These are phyloP conservation scores for Talaromyces thailandensis DNA, from an alignment of 495 filamentous ascomycete species.

Conservation along the genomic window DNA sequence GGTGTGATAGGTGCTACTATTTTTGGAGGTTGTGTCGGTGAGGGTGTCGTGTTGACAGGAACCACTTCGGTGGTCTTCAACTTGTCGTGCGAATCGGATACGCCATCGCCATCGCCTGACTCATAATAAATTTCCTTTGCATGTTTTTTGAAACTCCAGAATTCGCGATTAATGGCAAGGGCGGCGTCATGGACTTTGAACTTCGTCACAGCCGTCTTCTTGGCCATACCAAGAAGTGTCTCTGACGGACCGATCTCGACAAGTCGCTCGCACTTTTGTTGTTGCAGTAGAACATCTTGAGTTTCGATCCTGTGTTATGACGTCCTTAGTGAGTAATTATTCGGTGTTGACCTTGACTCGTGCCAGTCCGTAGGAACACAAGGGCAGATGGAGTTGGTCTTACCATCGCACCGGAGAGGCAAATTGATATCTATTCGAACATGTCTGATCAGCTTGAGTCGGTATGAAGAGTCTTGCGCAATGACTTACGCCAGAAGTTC, in stretches of 20 bases:
- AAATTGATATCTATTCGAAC: constrained; percentile 8
- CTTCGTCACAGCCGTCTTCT: neutral
- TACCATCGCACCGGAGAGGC: constrained; percentile 9
- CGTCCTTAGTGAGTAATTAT: neutral
- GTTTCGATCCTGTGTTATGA: constrained; percentile 8
- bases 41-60: constrained; percentile 9
- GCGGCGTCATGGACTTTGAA: neutral
- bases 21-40: constrained; percentile 23
- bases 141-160: neutral
- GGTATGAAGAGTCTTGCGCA: neutral
- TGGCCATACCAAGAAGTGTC: constrained; percentile 4
- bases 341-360: neutral
- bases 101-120: neutral
- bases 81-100: neutral
- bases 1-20: neutral
- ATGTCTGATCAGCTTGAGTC: neutral
- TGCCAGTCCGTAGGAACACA: too few relatives aligned
- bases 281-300: constrained; percentile 6
- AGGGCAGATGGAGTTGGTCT: neutral
- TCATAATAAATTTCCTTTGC: neutral
- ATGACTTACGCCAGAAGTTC: constrained; percentile 67
- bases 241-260: constrained; percentile 9
- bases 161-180: neutral
- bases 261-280: constrained; percentile 1
- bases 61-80: neutral